Conservation (phyloP, 495 filamentous ascomycete genomes). For the Penicillium pulvis region DNA sequence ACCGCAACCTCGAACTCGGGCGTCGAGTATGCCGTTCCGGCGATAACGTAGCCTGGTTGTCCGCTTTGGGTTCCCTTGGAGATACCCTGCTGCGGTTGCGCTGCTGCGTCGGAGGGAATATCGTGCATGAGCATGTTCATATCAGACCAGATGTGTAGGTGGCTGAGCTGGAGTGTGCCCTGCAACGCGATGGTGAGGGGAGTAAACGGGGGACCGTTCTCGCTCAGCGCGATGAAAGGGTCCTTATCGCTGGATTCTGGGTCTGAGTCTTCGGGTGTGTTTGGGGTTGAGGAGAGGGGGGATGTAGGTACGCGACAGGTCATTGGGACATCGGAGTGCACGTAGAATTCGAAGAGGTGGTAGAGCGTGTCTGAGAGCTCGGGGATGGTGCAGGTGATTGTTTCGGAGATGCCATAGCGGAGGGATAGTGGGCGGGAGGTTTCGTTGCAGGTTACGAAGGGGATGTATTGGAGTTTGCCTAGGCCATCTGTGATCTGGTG, state of each 20-base stretch:
- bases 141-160: constrained; percentile 86
- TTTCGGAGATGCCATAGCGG: constrained; percentile 73
- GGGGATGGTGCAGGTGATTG: constrained; percentile 89
- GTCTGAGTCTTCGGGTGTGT: constrained; percentile 12
- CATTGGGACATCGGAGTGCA: constrained; percentile 92
- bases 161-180: constrained; percentile 83
- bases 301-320: constrained; percentile 87
- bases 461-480: constrained; percentile 89
- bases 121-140: constrained; percentile 88
- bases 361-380: constrained; percentile 86
- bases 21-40: constrained; percentile 82
- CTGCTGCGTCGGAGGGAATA: constrained; percentile 42
- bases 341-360: constrained; percentile 98
- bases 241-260: constrained; percentile 20
- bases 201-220: constrained; percentile 53
- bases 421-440: constrained; percentile 79
- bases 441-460: constrained; percentile 91
- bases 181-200: constrained; percentile 81
- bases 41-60: constrained; percentile 69
- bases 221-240: constrained; percentile 35
- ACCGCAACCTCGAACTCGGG: constrained; percentile 60
- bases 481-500: constrained; percentile 72
- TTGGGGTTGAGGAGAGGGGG: constrained; percentile 44
- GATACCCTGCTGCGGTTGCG: constrained; percentile 20
- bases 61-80: constrained; percentile 28